A percentile compares a stretch with the other conserved stretches of the same genome.
These are phyloP conservation scores for Athelia sp. DNA, from an alignment of 1,284 basidiomycete genomes.

Conservation along the genomic window DNA sequence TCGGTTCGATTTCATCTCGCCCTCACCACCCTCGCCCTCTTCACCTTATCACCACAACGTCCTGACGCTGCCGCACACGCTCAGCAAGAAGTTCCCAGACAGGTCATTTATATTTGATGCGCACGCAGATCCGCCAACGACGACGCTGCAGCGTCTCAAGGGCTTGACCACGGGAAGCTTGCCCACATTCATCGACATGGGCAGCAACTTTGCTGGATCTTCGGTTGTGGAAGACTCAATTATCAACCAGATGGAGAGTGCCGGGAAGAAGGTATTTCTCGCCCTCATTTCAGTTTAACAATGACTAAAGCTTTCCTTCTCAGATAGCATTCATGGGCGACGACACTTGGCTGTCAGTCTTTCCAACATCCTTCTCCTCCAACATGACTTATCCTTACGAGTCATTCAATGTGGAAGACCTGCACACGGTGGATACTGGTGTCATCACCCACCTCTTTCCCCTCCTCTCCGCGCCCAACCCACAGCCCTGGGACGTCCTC, in stretches of 20 bases:
- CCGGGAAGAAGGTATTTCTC: slow-evolving; percentile 53
- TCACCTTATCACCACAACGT: slow-evolving; percentile 81
- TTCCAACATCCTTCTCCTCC: slow-evolving; percentile 68
- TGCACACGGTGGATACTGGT: slow-evolving; percentile 93
- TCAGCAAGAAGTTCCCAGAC: slow-evolving; percentile 57
- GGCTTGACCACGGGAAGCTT: slow-evolving; percentile 93
- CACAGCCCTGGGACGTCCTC: slow-evolving; percentile 75
- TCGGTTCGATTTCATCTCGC: slow-evolving; percentile 91
- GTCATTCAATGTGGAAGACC: slow-evolving; percentile 98
- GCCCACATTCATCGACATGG: slow-evolving; percentile 93
- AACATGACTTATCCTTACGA: slow-evolving; percentile 84
- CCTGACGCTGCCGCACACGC: slow-evolving; percentile 71
- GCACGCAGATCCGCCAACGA: slow-evolving; percentile 92
- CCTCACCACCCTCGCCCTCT: slow-evolving; percentile 52
- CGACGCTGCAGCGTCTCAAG: slow-evolving; percentile 94
- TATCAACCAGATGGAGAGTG: slow-evolving; percentile 49
- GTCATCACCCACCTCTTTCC: slow-evolving; percentile 84
- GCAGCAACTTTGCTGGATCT: slow-evolving; percentile 86
- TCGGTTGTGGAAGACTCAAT: slow-evolving; percentile 87
- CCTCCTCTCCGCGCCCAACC: slow-evolving; percentile 47
- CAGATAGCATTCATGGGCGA: slow-evolving; percentile 89
- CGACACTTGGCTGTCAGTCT: slow-evolving; percentile 93
- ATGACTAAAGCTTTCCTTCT: not conserved
- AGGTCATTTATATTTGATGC: slow-evolving; percentile 87
- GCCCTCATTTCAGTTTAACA: not conserved